Conservation (phyloP, 106 monocot species). For the Dactylorhiza incarnata region DNA sequence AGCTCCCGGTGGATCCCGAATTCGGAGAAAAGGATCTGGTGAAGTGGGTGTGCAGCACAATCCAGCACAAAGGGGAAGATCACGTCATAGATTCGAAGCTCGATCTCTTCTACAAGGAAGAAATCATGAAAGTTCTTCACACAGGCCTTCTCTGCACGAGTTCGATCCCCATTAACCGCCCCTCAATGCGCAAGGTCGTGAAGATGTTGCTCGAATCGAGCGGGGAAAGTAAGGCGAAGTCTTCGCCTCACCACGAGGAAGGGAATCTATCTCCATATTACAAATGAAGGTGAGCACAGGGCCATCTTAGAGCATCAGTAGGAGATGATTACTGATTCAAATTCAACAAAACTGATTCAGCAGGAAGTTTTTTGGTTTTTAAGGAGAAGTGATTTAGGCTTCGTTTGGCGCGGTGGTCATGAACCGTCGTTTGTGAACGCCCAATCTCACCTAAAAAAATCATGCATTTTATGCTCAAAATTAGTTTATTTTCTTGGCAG, state of each 20-base stretch:
- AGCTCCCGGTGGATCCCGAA: conserved; percentile 25
- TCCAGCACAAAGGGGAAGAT: conserved; percentile 30
- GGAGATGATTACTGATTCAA: background rate
- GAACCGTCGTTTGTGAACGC: too few species aligned
- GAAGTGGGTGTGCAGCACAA: conserved; percentile 41
- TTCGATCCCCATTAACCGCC: conserved; percentile 70
- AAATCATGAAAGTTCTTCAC: conserved; percentile 50
- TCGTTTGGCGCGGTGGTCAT: too few species aligned
- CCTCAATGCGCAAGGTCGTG: conserved; percentile 63
- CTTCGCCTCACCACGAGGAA: background rate
- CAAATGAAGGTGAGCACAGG: background rate
- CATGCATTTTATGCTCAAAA: too few species aligned
- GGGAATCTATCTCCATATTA: conserved; percentile 8
- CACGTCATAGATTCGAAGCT: conserved; percentile 35
- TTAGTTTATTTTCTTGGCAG: too few species aligned
- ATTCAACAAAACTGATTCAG: too few species aligned
- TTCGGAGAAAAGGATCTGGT: conserved; percentile 48
- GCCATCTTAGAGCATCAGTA: background rate
- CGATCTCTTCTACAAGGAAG: conserved; percentile 22
- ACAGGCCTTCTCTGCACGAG: conserved; percentile 69
- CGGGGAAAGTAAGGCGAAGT: conserved; percentile 9
- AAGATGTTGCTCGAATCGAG: conserved; percentile 65
- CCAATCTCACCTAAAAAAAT: too few species aligned
- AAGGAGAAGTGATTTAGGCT: too few species aligned
- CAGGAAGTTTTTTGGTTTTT: too few species aligned